Conservation (phyloP, 352 stramenopile genomes). For the Hyaloperonospora arabidopsidis region DNA sequence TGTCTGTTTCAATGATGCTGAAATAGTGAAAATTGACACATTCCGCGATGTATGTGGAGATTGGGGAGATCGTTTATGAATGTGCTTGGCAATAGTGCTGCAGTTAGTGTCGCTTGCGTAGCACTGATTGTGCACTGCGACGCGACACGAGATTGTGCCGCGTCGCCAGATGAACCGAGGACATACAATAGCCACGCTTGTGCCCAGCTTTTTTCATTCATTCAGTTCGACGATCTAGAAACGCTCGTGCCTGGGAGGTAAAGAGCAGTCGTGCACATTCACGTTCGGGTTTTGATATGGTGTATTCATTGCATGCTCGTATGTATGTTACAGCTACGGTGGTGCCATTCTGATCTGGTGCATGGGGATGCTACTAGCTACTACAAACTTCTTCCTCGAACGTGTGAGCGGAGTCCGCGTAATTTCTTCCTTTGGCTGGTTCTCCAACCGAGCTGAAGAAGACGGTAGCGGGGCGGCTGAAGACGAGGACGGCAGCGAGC, state of each 20-base stretch:
- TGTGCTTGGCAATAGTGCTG: slow-evolving; percentile 73
- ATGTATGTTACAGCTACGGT: slow-evolving; percentile 40
- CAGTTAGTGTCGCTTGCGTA: slow-evolving; percentile 75
- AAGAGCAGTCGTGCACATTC: neutral
- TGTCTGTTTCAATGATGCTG: too few species aligned
- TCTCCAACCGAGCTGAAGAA: slow-evolving; percentile 41
- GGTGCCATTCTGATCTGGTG: slow-evolving; percentile 80
- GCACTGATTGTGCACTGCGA: slow-evolving; percentile 80
- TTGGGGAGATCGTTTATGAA: slow-evolving; percentile 72
- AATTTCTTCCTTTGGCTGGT: slow-evolving; percentile 70
- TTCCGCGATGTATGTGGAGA: slow-evolving; percentile 20
- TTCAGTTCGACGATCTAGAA: slow-evolving; percentile 39
- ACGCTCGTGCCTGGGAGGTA: slow-evolving; percentile 61
- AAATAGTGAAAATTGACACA: neutral
- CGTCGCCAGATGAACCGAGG: slow-evolving; percentile 22
- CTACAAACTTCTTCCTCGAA: slow-evolving; percentile 81
- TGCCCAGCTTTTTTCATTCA: slow-evolving; percentile 69
- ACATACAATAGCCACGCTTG: slow-evolving; percentile 78
- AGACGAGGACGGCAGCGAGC: slow-evolving; percentile 45
- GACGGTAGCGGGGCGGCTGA: slow-evolving; percentile 32
- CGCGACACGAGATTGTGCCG: slow-evolving; percentile 38
- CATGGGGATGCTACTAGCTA: slow-evolving; percentile 66
- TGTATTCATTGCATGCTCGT: neutral
- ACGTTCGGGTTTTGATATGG: neutral
- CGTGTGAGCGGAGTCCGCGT: slow-evolving; percentile 71